Conservation (phyloP, 371 early-diverging fungal genomes). For the Mucor mucedo region DNA sequence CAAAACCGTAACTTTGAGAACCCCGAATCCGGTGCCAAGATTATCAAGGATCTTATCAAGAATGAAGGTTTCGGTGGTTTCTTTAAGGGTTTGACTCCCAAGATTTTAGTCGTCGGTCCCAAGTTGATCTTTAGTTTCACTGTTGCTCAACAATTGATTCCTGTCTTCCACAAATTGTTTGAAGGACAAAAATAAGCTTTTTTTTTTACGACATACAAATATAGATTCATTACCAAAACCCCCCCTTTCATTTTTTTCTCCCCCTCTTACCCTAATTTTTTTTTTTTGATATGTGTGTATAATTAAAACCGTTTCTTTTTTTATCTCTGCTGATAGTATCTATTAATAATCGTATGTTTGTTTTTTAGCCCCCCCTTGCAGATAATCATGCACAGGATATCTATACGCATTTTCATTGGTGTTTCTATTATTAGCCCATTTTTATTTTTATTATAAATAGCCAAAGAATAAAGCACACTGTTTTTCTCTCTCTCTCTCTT, state of each 20-base stretch:
- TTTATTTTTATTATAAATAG: no score
- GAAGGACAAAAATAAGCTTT: conserved; percentile 28
- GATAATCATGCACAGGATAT: no score
- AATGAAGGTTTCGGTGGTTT: conserved; percentile 93
- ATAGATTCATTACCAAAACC: conserved; percentile 14
- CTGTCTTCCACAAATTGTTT: conserved; percentile 67
- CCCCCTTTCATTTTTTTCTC: background rate
- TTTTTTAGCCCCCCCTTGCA: no score
- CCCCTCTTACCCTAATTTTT: no score
- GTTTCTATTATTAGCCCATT: no score
- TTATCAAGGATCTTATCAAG: conserved; percentile 85
- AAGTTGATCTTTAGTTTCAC: conserved; percentile 98
- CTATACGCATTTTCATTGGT: no score
- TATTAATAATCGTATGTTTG: no score
- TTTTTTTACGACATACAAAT: conserved; percentile 9
- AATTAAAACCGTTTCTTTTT: no score
- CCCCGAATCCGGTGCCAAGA: conserved; percentile 86
- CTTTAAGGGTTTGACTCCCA: conserved; percentile 98
- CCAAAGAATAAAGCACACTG: no score
- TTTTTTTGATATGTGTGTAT: no score
- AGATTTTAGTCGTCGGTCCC: conserved; percentile 95
- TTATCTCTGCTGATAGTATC: no score
- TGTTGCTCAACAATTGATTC: conserved; percentile 93
- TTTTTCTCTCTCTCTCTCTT: no score
- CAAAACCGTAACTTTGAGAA: conserved; percentile 90